phyloP scores from a whole-genome alignment of 768 basidiomycete genomes.

The Austroboletus eburneus region DNA sequence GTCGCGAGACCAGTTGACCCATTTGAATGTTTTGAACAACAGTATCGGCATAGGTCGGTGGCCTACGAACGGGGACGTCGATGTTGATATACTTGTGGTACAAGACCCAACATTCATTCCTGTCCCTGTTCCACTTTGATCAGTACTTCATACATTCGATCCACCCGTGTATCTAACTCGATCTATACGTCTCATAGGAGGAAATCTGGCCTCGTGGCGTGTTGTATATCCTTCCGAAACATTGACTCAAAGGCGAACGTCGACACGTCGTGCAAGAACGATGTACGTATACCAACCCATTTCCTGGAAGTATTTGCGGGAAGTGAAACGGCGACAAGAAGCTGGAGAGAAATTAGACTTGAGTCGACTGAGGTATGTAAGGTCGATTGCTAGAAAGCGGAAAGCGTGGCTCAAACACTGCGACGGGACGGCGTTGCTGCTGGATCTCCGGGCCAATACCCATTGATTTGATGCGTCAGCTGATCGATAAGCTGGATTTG shows the following conservation, averaged over 20 bases:
- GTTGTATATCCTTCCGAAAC: slow-evolving; percentile 71
- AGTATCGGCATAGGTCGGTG: slow-evolving; percentile 63
- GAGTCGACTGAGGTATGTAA: slow-evolving; percentile 54
- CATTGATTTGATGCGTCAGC: slow-evolving; percentile 71
- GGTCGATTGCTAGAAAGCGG: neutral
- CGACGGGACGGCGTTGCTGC: slow-evolving; percentile 78
- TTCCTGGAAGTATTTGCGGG: slow-evolving; percentile 70
- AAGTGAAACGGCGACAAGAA: slow-evolving; percentile 53
- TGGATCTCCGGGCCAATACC: slow-evolving; percentile 75
- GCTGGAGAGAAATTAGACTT: slow-evolving; percentile 47
- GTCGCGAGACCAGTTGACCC: slow-evolving; percentile 53
- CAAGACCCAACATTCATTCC: slow-evolving; percentile 82
- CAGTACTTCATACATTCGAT: slow-evolving; percentile 37
- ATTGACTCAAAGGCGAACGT: slow-evolving; percentile 64
- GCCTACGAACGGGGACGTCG: neutral
- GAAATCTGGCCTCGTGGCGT: slow-evolving; percentile 75
- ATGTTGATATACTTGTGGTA: slow-evolving; percentile 4
- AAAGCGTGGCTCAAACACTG: neutral
- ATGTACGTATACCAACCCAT: slow-evolving; percentile 85
- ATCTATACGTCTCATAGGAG: slow-evolving; percentile 63
- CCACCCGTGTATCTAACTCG: slow-evolving; percentile 9
- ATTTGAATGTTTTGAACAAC: slow-evolving; percentile 77
- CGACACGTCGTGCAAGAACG: slow-evolving; percentile 63
- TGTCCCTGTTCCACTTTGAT: slow-evolving; percentile 89
- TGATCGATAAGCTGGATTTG: slow-evolving; percentile 65